Conservation (phyloP, 1,284 basidiomycete species). For the Malassezia cuniculi region DNA sequence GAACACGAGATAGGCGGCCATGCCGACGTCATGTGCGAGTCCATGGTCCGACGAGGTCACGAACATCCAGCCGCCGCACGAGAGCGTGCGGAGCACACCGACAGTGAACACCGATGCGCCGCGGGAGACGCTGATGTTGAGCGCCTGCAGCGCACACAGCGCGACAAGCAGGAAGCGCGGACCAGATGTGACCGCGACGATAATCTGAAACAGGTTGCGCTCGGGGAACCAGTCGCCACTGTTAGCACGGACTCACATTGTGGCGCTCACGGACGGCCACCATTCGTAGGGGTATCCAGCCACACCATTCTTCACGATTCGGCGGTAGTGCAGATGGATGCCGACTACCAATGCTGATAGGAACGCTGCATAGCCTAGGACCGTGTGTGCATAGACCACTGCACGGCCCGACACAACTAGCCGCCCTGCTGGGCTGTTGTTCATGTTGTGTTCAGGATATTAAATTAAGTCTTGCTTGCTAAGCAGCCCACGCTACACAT, state of each 20-base stretch:
- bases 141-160: constrained; percentile 51
- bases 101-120: constrained; percentile 47
- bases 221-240: constrained; percentile 88
- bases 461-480: no score
- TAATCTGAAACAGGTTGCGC: constrained; percentile 72
- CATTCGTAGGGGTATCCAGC: constrained; percentile 73
- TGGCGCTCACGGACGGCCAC: constrained; percentile 84
- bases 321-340: constrained; percentile 62
- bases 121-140: constrained; percentile 14
- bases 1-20: constrained; percentile 54
- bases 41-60: constrained; percentile 69
- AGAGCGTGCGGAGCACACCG: constrained; percentile 64
- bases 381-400: constrained; percentile 53
- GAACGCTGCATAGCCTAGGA: constrained; percentile 61
- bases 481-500: no score
- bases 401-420: constrained; percentile 24
- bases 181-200: constrained; percentile 61
- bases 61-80: constrained; percentile 84
- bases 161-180: constrained; percentile 67
- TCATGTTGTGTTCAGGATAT: no score
- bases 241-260: constrained; percentile 49
- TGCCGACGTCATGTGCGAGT: constrained; percentile 71
- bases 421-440: constrained; percentile 15
- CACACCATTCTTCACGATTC: constrained; percentile 76
- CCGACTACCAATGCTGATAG: constrained; percentile 57